Evolutionary conservation across 371 early-diverging fungal species (phyloP).

Genomic region (Zopfochytrium polystomum): DNA sequence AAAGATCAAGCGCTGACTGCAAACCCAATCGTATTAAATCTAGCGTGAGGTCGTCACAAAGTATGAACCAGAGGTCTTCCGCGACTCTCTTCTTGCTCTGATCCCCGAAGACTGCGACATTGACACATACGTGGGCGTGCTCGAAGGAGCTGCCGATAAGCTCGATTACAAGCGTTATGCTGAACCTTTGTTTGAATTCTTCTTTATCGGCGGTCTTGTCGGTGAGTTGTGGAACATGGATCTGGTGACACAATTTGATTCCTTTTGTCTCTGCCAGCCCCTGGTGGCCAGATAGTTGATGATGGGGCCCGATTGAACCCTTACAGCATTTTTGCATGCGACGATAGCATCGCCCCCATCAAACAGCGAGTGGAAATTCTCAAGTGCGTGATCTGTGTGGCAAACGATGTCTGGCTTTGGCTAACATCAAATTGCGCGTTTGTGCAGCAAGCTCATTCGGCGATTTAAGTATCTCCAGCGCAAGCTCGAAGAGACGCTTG

Average conservation of each 20-base stretch:
- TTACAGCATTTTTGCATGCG: conserved; percentile 78
- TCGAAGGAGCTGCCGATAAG: conserved; percentile 80
- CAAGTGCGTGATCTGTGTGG: conserved; percentile 34
- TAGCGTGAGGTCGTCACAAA: conserved; percentile 46
- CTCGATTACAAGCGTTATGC: conserved; percentile 92
- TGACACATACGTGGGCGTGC: conserved; percentile 69
- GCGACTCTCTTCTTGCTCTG: conserved; percentile 44
- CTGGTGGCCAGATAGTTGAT: conserved; percentile 81
- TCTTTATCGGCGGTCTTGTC: conserved; percentile 85
- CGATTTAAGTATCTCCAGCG: conserved; percentile 90
- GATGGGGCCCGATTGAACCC: conserved; percentile 77
- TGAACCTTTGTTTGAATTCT: conserved; percentile 87
- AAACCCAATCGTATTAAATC: not conserved
- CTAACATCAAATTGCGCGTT: not conserved
- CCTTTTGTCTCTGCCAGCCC: conserved; percentile 50
- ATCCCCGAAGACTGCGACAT: conserved; percentile 43
- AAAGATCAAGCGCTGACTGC: not conserved
- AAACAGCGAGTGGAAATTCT: conserved; percentile 76
- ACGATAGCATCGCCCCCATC: conserved; percentile 67
- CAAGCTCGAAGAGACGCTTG: conserved; percentile 78
- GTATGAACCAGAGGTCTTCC: conserved; percentile 49
- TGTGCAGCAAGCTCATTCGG: conserved; percentile 69
- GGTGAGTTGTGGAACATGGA: conserved; percentile 47
- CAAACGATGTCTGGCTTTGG: not conserved
- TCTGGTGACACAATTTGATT: not conserved